These are phyloP conservation scores for Acephala macrosclerotiorum DNA, from an alignment of 2,329 filamentous ascomycete species.

Conservation along the genomic window DNA sequence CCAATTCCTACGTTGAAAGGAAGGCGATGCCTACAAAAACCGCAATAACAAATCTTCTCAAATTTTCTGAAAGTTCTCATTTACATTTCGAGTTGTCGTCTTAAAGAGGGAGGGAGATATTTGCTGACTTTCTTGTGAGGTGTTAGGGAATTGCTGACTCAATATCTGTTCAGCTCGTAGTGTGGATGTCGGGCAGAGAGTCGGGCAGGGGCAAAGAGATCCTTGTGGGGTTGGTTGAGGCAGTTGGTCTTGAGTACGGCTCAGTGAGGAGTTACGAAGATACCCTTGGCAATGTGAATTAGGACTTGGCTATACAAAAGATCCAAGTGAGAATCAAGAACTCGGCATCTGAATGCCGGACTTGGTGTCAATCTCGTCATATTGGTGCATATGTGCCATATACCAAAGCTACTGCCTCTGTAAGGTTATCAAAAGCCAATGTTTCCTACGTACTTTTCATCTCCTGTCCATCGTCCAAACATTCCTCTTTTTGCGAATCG, in stretches of 20 bases:
- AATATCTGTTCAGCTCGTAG: background rate
- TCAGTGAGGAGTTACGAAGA: no score
- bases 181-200: no score
- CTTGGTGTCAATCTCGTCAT: background rate
- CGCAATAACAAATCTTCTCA: conserved; percentile 73
- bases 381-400: background rate
- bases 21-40: conserved; percentile 65
- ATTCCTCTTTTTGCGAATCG: background rate
- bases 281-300: no score
- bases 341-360: no score
- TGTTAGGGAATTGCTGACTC: background rate
- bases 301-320: no score
- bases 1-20: conserved; percentile 38
- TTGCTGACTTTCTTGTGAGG: background rate
- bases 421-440: background rate
- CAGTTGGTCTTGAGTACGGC: no score
- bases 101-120: background rate
- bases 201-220: no score
- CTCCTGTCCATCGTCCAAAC: background rate
- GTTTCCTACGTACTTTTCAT: background rate
- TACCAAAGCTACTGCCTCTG: background rate
- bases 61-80: conserved; percentile 57
- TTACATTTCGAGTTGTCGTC: background rate
- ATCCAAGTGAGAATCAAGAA: no score
- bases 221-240: no score